Percentiles rank a stretch among this genome's conserved stretches.
Conservation (phyloP, 169 alveolate species). For the Plasmodium yoelii region DNA sequence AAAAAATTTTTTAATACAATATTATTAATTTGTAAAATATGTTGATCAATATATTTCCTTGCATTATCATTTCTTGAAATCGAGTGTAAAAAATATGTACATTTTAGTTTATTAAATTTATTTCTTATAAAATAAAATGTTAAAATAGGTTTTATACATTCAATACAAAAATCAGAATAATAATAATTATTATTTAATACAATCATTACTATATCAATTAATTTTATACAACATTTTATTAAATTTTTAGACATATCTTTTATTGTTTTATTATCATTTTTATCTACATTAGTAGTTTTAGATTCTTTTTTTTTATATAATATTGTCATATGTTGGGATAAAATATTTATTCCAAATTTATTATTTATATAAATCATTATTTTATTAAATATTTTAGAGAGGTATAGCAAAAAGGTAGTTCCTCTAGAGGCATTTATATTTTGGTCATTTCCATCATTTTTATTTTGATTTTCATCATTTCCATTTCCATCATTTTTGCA, state of each 20-base stretch:
- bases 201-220: slow-evolving; percentile 24
- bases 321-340: no score
- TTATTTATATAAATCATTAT: slow-evolving; percentile 11
- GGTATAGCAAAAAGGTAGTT: slow-evolving; percentile 16
- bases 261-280: no score
- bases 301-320: background rate
- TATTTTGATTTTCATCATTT: no score
- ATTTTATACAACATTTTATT: background rate
- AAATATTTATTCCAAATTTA: background rate
- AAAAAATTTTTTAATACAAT: slow-evolving; percentile 5
- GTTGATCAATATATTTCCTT: background rate
- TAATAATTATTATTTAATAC: slow-evolving; percentile 7
- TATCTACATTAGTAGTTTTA: no score
- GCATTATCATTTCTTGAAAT: slow-evolving; percentile 14
- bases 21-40: background rate
- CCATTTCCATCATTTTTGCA: no score
- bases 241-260: slow-evolving; percentile 3
- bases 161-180: slow-evolving; percentile 41
- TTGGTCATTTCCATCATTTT: no score
- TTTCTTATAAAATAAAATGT: slow-evolving; percentile 15
- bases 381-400: slow-evolving; percentile 2
- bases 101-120: background rate
- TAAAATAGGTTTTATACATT: slow-evolving; percentile 22
- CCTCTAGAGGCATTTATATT: no score
- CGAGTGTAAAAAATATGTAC: background rate